Percentiles rank a stretch among this genome's conserved stretches.
These are phyloP conservation scores for Botryotinia globosa DNA, from an alignment of 2,329 filamentous ascomycete genomes.

Conservation along the genomic window DNA sequence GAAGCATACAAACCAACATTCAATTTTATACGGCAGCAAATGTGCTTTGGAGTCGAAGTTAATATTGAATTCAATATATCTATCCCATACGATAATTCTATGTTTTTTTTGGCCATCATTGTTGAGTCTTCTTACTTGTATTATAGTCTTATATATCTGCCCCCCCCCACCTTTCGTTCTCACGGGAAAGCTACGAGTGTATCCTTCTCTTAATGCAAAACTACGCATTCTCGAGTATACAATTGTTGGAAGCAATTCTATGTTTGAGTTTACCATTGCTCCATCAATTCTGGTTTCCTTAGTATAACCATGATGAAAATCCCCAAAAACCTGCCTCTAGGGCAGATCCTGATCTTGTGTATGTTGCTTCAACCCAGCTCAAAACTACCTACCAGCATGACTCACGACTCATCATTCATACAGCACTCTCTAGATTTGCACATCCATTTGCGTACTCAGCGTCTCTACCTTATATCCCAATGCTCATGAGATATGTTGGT, in stretches of 20 bases:
- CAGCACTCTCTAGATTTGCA: slow-evolving; percentile 8
- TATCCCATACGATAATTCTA: neutral
- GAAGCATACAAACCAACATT: neutral
- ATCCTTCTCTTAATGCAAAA: neutral
- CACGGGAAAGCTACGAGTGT: neutral
- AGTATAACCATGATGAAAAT: slow-evolving; percentile 3
- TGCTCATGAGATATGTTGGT: neutral
- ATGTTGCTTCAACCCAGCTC: neutral
- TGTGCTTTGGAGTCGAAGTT: neutral
- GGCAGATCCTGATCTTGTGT: slow-evolving; percentile 11
- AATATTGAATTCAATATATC: neutral
- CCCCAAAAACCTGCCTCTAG: neutral
- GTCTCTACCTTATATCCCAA: slow-evolving; percentile 8
- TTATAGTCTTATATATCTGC: neutral
- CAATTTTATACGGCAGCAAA: neutral
- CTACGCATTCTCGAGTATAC: neutral
- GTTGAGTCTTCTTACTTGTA: neutral
- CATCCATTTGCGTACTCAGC: slow-evolving; percentile 13
- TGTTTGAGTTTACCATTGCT: neutral
- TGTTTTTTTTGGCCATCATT: neutral
- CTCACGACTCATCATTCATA: neutral
- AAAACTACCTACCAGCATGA: neutral
- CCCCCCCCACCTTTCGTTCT: too few relatives aligned
- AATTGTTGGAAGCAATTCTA: neutral
- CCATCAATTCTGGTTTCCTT: neutral